These are phyloP conservation scores for Schizochytrium sp. DNA, from an alignment of 108 stramenopile species.

Conservation along the genomic window DNA sequence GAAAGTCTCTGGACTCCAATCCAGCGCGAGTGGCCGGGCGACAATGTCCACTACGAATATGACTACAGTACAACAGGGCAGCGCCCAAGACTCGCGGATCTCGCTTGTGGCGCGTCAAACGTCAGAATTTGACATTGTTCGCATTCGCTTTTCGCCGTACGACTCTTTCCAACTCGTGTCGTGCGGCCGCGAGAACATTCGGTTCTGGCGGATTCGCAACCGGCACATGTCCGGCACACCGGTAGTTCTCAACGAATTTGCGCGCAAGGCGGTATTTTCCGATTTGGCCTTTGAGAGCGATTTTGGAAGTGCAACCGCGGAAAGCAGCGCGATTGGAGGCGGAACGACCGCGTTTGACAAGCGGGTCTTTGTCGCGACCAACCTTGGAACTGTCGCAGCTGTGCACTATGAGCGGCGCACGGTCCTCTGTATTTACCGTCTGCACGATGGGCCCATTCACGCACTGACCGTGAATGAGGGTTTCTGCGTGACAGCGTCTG, in stretches of 20 bases:
- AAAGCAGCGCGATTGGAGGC: not conserved
- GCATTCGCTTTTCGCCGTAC: slow-evolving; percentile 14
- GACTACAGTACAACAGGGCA: not conserved
- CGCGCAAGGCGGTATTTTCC: slow-evolving; percentile 40
- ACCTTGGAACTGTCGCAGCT: slow-evolving; percentile 42
- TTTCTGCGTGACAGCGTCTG: slow-evolving; percentile 43
- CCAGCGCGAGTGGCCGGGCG: not conserved
- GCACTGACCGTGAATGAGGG: slow-evolving; percentile 36
- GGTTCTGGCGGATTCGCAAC: slow-evolving; percentile 51
- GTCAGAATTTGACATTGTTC: slow-evolving; percentile 27
- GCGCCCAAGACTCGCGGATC: not conserved
- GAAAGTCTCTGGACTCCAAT: not conserved
- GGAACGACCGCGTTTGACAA: not conserved
- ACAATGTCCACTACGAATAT: no score
- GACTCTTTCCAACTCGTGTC: slow-evolving; percentile 36
- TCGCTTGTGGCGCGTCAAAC: slow-evolving; percentile 17
- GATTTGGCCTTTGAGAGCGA: slow-evolving; percentile 45
- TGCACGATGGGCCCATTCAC: slow-evolving; percentile 48
- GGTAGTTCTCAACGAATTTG: slow-evolving; percentile 44
- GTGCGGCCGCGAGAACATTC: slow-evolving; percentile 56
- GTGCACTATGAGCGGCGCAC: slow-evolving; percentile 35
- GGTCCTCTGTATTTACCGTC: slow-evolving; percentile 45
- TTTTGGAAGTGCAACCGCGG: not conserved
- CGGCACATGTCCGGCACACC: slow-evolving; percentile 53
- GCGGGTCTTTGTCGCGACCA: slow-evolving; percentile 24